A percentile compares a stretch with the other conserved stretches of the same genome.
phyloP scores from a whole-genome alignment of 768 basidiomycete genomes.

The Myochromella boudieri region DNA sequence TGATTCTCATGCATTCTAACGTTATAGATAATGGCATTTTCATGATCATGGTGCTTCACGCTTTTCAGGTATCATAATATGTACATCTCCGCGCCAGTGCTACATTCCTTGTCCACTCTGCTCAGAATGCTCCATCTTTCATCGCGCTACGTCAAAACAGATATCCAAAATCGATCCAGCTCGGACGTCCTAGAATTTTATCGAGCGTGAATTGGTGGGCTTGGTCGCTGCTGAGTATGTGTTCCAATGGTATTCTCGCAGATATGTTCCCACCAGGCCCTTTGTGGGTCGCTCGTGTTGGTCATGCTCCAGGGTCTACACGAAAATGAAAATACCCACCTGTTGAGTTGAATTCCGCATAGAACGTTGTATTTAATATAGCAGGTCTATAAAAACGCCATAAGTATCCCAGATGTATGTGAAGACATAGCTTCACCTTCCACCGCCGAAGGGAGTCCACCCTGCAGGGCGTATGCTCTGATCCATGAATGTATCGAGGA shows the following conservation, averaged over 20 bases:
- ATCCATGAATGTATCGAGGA: constrained; percentile 57
- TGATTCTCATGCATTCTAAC: background rate
- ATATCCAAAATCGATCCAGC: constrained; percentile 59
- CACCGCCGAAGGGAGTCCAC: constrained; percentile 47
- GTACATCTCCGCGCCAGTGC: no score
- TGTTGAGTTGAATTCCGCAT: constrained; percentile 55
- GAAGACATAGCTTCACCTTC: constrained; percentile 28
- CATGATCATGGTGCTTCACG: no score
- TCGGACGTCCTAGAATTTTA: constrained; percentile 50
- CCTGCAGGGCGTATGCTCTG: constrained; percentile 49
- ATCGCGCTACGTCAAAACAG: no score
- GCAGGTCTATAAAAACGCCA: constrained; percentile 30
- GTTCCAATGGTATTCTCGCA: constrained; percentile 43
- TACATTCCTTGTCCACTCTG: no score
- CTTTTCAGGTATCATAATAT: no score
- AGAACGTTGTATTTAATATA: constrained; percentile 55
- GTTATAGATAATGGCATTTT: background rate
- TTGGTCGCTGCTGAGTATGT: constrained; percentile 41
- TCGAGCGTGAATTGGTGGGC: constrained; percentile 44
- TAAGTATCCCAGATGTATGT: background rate
- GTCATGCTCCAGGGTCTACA: background rate
- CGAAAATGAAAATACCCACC: constrained; percentile 30
- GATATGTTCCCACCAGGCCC: constrained; percentile 55
- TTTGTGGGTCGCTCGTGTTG: constrained; percentile 17
- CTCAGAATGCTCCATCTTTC: no score